These are phyloP conservation scores for Carex sylvatica DNA, from an alignment of 202 grass and related monocot species.

Conservation along the genomic window DNA sequence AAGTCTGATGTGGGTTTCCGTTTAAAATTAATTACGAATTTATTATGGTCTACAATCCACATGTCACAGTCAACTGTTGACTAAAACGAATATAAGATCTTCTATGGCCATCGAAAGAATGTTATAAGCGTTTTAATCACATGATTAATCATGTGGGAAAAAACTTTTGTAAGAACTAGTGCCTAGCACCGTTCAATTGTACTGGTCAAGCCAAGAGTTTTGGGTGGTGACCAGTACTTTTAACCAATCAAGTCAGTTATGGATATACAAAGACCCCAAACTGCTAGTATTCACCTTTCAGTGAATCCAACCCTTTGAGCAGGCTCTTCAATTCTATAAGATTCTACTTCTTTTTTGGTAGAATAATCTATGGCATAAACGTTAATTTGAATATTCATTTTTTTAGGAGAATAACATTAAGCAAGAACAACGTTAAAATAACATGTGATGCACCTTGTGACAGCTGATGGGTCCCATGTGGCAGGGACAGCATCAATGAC, in stretches of 20 bases:
- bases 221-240: too few species aligned
- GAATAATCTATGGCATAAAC: neutral
- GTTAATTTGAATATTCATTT: neutral
- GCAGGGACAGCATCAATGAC: constrained; percentile 50
- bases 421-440: neutral
- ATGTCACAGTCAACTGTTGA: neutral
- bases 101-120: neutral
- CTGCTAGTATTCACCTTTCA: neutral
- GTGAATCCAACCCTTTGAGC: neutral
- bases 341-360: neutral
- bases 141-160: constrained; percentile 1
- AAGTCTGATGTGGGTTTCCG: neutral
- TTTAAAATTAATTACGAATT: neutral
- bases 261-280: neutral
- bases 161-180: neutral
- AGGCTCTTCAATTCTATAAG: neutral
- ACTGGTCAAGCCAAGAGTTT: too few species aligned
- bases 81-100: neutral
- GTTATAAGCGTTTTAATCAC: neutral
- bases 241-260: too few species aligned
- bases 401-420: neutral
- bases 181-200: neutral
- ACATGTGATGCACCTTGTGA: constrained; percentile 44
- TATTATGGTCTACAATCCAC: neutral
- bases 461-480: constrained; percentile 65